phyloP scores from a whole-genome alignment of 192 early-diverging fungal genomes.

The Backusella tuberculispora region DNA sequence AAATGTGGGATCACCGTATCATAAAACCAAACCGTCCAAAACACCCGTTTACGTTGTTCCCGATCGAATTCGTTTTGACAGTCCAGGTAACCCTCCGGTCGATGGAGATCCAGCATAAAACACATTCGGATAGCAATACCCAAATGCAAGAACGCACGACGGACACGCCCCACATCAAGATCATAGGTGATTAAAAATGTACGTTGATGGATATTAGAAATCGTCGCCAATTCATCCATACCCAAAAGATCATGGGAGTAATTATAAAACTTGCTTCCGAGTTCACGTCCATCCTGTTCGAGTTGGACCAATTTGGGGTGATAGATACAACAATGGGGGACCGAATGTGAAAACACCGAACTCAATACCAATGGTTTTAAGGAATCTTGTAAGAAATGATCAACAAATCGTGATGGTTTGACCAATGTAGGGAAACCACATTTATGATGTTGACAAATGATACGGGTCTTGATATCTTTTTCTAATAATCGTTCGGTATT shows the following conservation, averaged over 20 bases:
- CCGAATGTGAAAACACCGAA: conserved; percentile 11
- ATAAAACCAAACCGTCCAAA: conserved; percentile 36
- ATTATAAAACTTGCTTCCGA: conserved; percentile 18
- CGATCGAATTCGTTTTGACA: conserved; percentile 12
- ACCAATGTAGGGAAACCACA: conserved; percentile 27
- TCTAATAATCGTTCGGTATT: background rate
- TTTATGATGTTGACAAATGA: conserved; percentile 2
- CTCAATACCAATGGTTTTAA: background rate
- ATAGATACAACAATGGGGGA: conserved; percentile 3
- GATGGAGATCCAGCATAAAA: conserved; percentile 31
- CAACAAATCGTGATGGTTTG: background rate
- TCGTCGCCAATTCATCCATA: conserved; percentile 9
- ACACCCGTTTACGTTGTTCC: conserved; percentile 35
- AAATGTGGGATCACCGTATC: conserved; percentile 34
- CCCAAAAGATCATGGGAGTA: conserved; percentile 5
- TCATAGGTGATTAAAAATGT: conserved; percentile 28
- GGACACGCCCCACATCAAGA: conserved; percentile 26
- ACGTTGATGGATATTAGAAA: conserved; percentile 27
- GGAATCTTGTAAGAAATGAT: background rate
- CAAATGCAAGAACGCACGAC: conserved; percentile 28
- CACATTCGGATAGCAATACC: conserved; percentile 30
- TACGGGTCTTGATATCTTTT: background rate
- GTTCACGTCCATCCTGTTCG: background rate
- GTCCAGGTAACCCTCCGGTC: conserved; percentile 21
- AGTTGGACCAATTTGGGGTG: conserved; percentile 3